phyloP scores from a whole-genome alignment of 768 basidiomycete genomes.

The Psilocybe azurescens region DNA sequence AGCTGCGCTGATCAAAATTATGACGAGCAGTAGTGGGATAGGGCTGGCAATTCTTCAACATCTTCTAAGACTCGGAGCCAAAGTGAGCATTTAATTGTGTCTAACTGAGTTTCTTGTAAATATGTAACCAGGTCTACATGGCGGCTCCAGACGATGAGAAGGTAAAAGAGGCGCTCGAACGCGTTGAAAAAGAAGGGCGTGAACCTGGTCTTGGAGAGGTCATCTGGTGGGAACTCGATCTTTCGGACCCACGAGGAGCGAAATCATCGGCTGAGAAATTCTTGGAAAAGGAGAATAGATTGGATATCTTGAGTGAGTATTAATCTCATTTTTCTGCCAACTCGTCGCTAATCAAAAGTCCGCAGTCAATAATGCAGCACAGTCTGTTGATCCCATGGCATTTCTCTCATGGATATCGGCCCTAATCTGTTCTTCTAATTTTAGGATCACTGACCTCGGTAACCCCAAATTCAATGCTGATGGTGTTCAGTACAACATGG shows the following conservation, averaged over 20 bases:
- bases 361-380: conserved; percentile 59
- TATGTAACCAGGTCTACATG: conserved; percentile 48
- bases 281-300: conserved; percentile 48
- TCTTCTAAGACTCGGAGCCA: conserved; percentile 57
- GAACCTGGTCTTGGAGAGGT: conserved; percentile 49
- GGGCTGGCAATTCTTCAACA: conserved; percentile 56
- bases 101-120: neutral
- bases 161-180: conserved; percentile 48
- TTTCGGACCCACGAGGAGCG: conserved; percentile 49
- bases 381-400: conserved; percentile 4
- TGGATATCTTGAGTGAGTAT: conserved; percentile 57
- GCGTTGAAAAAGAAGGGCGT: conserved; percentile 39
- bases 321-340: neutral
- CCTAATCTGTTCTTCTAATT: neutral
- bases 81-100: conserved; percentile 27
- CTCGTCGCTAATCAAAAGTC: neutral
- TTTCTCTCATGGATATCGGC: neutral
- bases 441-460: conserved; percentile 21
- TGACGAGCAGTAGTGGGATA: conserved; percentile 34
- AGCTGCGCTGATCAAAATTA: neutral
- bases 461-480: conserved; percentile 18
- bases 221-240: conserved; percentile 55
- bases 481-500: conserved; percentile 23
- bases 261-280: conserved; percentile 53
- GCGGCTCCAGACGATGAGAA: conserved; percentile 52